Base-by-base conservation (phyloP, 208 protist species). In the Strigomonas culicis region DNA sequence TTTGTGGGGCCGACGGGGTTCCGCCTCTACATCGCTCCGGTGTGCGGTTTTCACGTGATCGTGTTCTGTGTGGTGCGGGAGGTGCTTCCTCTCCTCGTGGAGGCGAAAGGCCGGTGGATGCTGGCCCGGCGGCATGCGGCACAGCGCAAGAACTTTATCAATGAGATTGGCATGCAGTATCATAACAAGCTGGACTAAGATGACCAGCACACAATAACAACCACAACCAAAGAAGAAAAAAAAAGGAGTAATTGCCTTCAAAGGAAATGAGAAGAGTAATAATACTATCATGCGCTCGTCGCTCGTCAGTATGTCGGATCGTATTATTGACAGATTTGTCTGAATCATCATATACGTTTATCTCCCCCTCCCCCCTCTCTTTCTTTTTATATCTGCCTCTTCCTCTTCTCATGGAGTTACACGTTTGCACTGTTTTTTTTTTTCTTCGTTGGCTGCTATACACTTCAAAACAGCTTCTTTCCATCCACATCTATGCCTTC, bases 161-260 rank as follows among this genome's bases (percentile, higher is more conserved):
- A 21, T 55, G 49, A 55, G 8, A 55, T 55, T 10, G 49, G 49
- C 10, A 55, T 55, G 49, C 49, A 55, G 25, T 55, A 55, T 27
- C 49, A 22, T 13, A 7, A 55, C 17, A 30, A 8, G 53, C 27
- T 59, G 53, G 22, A 39, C 11, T 39, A 32, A 59, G 31, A n/a
- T n/a, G n/a, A n/a, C n/a, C n/a, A n/a, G n/a, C n/a, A n/a, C n/a
- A n/a, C n/a, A n/a, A n/a, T n/a, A n/a, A n/a, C n/a, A n/a, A n/a
- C n/a, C n/a, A n/a, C n/a, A n/a, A n/a, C n/a, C n/a, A n/a, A n/a
- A n/a, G n/a, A n/a, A n/a, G n/a, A n/a, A n/a, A n/a, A n/a, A n/a
- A n/a, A n/a, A n/a, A n/a, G n/a, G n/a, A n/a, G n/a, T n/a, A n/a
- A n/a, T n/a, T n/a, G n/a, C n/a, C n/a, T n/a, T n/a, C n/a, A n/a